Evolutionary conservation across 306 rosid species (phyloP).

Genomic region (Argentina anserina): DNA sequence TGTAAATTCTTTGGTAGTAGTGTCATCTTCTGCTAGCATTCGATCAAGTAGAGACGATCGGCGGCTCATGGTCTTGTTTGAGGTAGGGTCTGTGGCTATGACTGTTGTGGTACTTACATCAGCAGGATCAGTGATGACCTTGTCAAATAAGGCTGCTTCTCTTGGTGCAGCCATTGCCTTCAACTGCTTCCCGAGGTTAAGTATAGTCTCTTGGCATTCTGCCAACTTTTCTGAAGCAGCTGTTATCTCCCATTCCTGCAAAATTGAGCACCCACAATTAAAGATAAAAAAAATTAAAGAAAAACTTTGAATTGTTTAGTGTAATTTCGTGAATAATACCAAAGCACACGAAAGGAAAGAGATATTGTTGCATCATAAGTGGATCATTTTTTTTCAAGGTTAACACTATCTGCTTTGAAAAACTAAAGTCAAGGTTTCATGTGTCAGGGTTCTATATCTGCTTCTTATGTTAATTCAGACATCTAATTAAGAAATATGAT

Average conservation of each 20-base stretch:
- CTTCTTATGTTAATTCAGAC: not conserved
- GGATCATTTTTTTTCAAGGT: not conserved
- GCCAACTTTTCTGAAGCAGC: conserved; percentile 91
- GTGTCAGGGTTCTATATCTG: not conserved
- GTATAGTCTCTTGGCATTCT: conserved; percentile 93
- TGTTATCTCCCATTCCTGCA: conserved; percentile 86
- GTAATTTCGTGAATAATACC: not conserved
- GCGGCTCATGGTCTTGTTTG: conserved; percentile 26
- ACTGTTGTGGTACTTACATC: conserved; percentile 19
- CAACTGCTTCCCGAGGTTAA: conserved; percentile 84
- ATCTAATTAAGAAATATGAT: not conserved
- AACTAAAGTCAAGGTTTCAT: not conserved
- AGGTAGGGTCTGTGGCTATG: conserved; percentile 25
- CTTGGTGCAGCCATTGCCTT: conserved; percentile 74
- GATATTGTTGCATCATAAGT: not conserved
- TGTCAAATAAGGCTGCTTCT: conserved; percentile 59
- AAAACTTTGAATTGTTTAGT: not conserved
- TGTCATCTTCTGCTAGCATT: conserved; percentile 69
- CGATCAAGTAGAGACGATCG: conserved; percentile 64
- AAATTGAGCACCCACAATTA: not conserved
- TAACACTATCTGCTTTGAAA: not conserved
- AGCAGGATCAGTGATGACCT: conserved; percentile 37
- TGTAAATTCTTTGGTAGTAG: conserved; percentile 17
- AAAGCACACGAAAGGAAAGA: not conserved
- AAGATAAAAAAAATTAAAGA: not conserved